phyloP scores from a whole-genome alignment of 768 basidiomycete species.

The Melanogaster broomeanus region DNA sequence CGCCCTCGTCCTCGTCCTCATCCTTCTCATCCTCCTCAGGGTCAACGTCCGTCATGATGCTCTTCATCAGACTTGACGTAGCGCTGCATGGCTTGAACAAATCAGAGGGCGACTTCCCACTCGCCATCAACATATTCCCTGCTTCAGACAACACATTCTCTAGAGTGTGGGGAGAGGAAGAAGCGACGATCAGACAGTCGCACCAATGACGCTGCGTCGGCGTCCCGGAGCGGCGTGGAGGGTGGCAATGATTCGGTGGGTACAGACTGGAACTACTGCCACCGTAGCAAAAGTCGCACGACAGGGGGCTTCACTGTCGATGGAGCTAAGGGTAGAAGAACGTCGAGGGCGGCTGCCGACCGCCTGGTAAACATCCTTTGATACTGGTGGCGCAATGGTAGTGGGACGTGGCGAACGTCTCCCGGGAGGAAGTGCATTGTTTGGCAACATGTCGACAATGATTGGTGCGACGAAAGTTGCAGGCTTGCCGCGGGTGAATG shows the following conservation, averaged over 20 bases:
- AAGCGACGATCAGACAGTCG: constrained; percentile 43
- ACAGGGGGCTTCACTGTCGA: constrained; percentile 11
- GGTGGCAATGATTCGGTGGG: constrained; percentile 3
- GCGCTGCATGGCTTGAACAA: constrained; percentile 36
- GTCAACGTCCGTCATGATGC: constrained; percentile 21
- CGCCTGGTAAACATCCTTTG: constrained; percentile 26
- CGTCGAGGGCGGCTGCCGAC: constrained; percentile 25
- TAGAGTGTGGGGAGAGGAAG: constrained; percentile 47
- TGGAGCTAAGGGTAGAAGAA: constrained; percentile 32
- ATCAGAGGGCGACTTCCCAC: constrained; percentile 36
- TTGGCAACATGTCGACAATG: constrained; percentile 63
- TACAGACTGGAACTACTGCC: constrained; percentile 15
- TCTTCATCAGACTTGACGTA: constrained; percentile 33
- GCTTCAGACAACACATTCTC: constrained; percentile 39
- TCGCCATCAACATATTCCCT: constrained; percentile 29
- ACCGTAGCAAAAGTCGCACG: constrained; percentile 1
- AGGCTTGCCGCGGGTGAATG: constrained; percentile 20
- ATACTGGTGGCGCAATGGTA: constrained; percentile 28
- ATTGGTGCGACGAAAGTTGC: constrained; percentile 42
- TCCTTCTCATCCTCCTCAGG: constrained; percentile 15
- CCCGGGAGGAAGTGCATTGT: constrained; percentile 31
- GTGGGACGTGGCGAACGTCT: constrained; percentile 11
- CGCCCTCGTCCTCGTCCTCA: constrained; percentile 23
- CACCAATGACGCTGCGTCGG: constrained; percentile 28
- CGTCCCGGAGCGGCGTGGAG: constrained; percentile 7